Base-by-base conservation (phyloP, 2,329 filamentous ascomycete genomes). In the Pyricularia grisea region DNA sequence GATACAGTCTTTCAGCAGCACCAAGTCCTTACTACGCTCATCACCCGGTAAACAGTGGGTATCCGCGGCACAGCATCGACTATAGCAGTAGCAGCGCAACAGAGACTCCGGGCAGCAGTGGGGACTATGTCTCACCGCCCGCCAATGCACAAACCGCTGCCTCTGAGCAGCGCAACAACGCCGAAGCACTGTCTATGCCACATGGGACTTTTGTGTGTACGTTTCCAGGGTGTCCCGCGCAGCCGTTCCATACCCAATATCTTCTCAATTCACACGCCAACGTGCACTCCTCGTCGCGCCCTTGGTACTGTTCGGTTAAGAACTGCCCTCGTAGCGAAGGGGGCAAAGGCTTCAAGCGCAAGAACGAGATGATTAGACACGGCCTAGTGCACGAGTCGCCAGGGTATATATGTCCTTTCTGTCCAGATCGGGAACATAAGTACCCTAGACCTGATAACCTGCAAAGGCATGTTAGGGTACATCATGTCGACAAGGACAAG, bases 381-480 rank as follows among this genome's bases (percentile, higher is more conserved):
- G 94, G 94, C 0, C 85, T 98, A 3, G 95, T 98, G 4, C 95
- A 99, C 76, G 90, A 93, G 72, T 97, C 93, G 9, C 95, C 95
- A 1, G 94, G 94, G 70, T 99, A 98, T 75, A 89, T 97, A 33
- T 99, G 95, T 78, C 95, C 95, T 0, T 98, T 97, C 76, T 99
- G 95, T 78, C 92, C 93, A 1, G 93, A 97, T 75, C 86, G 93
- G 73, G 93, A 97, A 77, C 94, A 97, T 78, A 94, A 91, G 76
- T 98, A 98, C 77, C 95, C 95, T 5, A 85, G 95, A 73, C 95
- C 95, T 42, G 95, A 99, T 78, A 98, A 98, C 82, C 81, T 99
- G 69, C 94, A 97, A 82, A 89, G 94, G 92, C 95, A 99, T 79
- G 95, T 98, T 42, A 88, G 93, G 68, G 93, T 95, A 61, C 94